Evolutionary conservation across 345 rosid genomes (phyloP), one percentile per base, ranked within the genome.

Genomic region (Iberis pinnata): DNA sequence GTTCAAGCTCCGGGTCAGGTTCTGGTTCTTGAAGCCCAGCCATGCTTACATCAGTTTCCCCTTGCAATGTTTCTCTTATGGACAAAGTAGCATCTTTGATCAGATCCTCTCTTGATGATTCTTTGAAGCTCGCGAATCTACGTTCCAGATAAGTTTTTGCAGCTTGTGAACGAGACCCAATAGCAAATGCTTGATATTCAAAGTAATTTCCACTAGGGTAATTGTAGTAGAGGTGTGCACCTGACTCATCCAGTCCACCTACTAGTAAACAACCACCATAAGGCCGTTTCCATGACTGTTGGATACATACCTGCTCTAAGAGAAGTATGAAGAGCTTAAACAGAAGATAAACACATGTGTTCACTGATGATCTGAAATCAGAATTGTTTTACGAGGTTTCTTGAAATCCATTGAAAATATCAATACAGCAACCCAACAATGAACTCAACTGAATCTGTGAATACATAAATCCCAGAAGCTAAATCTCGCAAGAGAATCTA

Each of bases 141-240:
- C 98, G 95, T 55, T 92, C 97, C 78, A 92, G 74, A 70, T 85
- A 92, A 27, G 98, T 92, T 65, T 92, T 92, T 50, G 98, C 97
- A 47, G 97, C 97, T 75, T 92, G 98, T 32, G 98, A 92, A 54
- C 98, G 95, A 31, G 98, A 92, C 11, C 97, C 97, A 3, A 92
- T 88, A 27, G 98, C 97, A 68, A 92, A 92, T 56, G 95, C 95
- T 69, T 92, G 95, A 56, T 88, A 92, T 61, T 92, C 98, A 16
- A 88, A 92, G 76, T 92, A 92, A 79, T 86, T 92, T 58, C 98
- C 98, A n/a, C 98, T 92, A 5, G 98, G 98, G 63, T 97, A 92
- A 70, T 88, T 92, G 76, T 92, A 92, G 73, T 85, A 92, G 56
- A 88, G 87, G 61, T 92, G 98, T 37, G 98, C 95, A 12, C 98